phyloP scores from a whole-genome alignment of 2,329 filamentous ascomycete species.

The Trichoderma lentiforme region DNA sequence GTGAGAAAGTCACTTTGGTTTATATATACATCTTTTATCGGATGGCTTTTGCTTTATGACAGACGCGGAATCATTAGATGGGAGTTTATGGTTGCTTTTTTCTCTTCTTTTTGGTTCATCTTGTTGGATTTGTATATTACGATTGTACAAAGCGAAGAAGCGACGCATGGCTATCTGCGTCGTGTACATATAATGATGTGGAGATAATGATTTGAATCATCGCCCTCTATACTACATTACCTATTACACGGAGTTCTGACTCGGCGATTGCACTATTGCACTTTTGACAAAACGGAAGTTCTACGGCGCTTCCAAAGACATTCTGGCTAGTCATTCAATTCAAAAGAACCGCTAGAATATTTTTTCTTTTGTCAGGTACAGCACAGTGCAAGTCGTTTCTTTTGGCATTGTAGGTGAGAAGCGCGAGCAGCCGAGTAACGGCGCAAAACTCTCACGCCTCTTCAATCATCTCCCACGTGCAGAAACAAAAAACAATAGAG shows the following conservation, averaged over 20 bases:
- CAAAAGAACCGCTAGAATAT: background rate
- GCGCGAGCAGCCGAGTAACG: background rate
- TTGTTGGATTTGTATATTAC: slow-evolving; percentile 3
- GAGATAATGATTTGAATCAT: background rate
- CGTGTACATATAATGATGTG: background rate
- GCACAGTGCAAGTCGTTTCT: background rate
- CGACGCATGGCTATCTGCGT: background rate
- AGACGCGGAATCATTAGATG: slow-evolving; percentile 12
- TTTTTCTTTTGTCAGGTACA: background rate
- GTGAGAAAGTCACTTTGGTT: background rate
- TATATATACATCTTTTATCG: background rate
- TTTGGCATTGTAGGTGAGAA: background rate
- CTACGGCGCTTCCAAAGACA: slow-evolving; percentile 3
- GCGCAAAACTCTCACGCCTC: slow-evolving; percentile 7
- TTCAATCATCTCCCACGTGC: slow-evolving; percentile 6
- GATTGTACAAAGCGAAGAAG: background rate
- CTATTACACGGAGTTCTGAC: background rate
- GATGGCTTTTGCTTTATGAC: background rate
- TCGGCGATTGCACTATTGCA: background rate
- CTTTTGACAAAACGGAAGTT: background rate
- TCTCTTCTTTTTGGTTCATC: background rate
- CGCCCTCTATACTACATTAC: background rate
- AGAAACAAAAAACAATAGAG: background rate
- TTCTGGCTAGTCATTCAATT: background rate
- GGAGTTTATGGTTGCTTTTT: slow-evolving; percentile 1